These are phyloP conservation scores for Berkeleyomyces basicola DNA, from an alignment of 2,329 filamentous ascomycete species.

Conservation along the genomic window DNA sequence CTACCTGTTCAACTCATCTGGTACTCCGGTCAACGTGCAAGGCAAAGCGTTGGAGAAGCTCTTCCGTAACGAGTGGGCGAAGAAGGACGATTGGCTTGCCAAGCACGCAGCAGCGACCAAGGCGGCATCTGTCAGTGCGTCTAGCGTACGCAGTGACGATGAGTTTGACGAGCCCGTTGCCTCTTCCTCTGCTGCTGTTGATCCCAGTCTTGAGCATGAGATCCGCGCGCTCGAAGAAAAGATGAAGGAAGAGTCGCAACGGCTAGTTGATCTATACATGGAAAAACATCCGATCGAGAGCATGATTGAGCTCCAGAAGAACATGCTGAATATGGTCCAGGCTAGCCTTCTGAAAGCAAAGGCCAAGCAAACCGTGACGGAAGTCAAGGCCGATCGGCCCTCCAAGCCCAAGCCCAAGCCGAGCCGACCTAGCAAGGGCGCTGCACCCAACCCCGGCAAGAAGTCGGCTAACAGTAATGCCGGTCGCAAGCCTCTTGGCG, in stretches of 20 bases:
- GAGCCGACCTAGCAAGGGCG: conserved; percentile 25
- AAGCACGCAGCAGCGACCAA: conserved; percentile 45
- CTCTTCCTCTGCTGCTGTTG: conserved; percentile 20
- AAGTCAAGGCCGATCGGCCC: conserved; percentile 40
- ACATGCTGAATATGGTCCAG: conserved; percentile 48
- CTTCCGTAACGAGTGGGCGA: conserved; percentile 59
- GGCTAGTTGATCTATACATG: conserved; percentile 37
- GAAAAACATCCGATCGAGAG: conserved; percentile 34
- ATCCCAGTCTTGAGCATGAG: conserved; percentile 26
- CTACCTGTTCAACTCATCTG: conserved; percentile 67
- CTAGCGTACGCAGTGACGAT: conserved; percentile 51
- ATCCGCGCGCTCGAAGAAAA: conserved; percentile 38
- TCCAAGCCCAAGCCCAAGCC: conserved; percentile 36
- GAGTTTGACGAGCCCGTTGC: conserved; percentile 50
- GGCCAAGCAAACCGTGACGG: conserved; percentile 35
- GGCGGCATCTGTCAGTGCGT: conserved; percentile 38
- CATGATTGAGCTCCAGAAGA: conserved; percentile 39
- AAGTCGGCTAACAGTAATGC: conserved; percentile 25
- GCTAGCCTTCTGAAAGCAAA: conserved; percentile 60
- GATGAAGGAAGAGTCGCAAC: conserved; percentile 38
- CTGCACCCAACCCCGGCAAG: conserved; percentile 22
- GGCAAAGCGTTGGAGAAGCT: conserved; percentile 58
- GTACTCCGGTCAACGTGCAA: conserved; percentile 54
- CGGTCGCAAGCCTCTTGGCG: conserved; percentile 22
- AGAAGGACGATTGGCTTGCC: conserved; percentile 68